phyloP scores from a whole-genome alignment of 176 grass and related monocot genomes.

The Eleusine coracana region DNA sequence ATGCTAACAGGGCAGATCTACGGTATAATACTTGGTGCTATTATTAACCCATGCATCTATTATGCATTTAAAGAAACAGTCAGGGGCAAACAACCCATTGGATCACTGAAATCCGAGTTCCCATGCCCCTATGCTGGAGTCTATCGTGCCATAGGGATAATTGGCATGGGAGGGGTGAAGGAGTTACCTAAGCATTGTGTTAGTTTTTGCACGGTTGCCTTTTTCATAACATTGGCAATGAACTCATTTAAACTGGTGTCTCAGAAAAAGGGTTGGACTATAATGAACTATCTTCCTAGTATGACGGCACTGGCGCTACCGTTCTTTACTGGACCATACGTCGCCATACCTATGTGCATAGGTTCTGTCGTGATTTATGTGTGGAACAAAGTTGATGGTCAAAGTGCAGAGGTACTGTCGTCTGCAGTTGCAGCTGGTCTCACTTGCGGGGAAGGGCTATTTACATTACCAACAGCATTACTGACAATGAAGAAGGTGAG shows the following conservation, averaged over 20 bases:
- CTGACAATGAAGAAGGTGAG: conserved; percentile 38
- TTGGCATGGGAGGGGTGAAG: conserved; percentile 44
- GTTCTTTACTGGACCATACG: conserved; percentile 27
- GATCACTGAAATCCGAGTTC: conserved; percentile 15
- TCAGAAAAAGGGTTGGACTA: conserved; percentile 28
- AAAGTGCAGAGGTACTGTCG: conserved; percentile 26
- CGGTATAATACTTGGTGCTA: conserved; percentile 31
- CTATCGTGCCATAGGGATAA: conserved; percentile 36
- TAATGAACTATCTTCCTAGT: conserved; percentile 34
- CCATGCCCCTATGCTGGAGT: conserved; percentile 23
- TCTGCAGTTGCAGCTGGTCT: conserved; percentile 46
- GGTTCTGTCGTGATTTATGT: conserved; percentile 15
- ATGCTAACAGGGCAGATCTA: conserved; percentile 50
- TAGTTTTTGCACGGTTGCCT: not conserved
- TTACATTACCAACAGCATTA: conserved; percentile 25
- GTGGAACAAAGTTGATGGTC: conserved; percentile 38
- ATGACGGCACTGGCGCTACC: conserved; percentile 49
- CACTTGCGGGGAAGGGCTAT: conserved; percentile 53
- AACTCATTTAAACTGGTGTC: conserved; percentile 28
- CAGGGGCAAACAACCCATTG: not conserved
- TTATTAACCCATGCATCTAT: conserved; percentile 42
- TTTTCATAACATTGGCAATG: conserved; percentile 8
- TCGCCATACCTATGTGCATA: conserved; percentile 36
- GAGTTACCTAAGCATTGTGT: conserved; percentile 46
- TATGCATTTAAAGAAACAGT: conserved; percentile 2